These are phyloP conservation scores for Suillus bovinus DNA, from an alignment of 768 basidiomycete species.

Conservation along the genomic window DNA sequence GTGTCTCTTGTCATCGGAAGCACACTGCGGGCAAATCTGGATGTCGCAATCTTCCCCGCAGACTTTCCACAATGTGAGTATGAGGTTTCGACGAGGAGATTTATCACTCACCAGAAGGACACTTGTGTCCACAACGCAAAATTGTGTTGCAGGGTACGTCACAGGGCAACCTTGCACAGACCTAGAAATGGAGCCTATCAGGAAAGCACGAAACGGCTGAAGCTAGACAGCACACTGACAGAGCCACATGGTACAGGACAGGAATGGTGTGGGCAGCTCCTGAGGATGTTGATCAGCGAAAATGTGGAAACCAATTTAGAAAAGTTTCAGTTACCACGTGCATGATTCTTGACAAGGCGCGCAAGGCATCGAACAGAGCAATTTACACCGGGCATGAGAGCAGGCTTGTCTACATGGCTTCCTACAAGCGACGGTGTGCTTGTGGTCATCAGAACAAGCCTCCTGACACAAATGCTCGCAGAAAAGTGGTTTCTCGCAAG, in stretches of 20 bases:
- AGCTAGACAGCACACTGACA: constrained; percentile 38
- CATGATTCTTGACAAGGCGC: constrained; percentile 65
- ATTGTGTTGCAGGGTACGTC: constrained; percentile 50
- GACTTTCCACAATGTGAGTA: constrained; percentile 38
- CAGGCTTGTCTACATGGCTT: constrained; percentile 55
- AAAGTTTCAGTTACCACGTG: constrained; percentile 41
- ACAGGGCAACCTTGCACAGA: constrained; percentile 67
- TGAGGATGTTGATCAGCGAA: constrained; percentile 17
- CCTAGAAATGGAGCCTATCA: constrained; percentile 33
- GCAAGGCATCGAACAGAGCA: constrained; percentile 53
- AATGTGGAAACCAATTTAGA: background rate
- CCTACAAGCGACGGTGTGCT: constrained; percentile 48
- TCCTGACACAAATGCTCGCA: constrained; percentile 57
- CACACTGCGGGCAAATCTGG: constrained; percentile 58
- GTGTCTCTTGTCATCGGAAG: constrained; percentile 35
- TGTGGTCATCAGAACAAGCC: constrained; percentile 50
- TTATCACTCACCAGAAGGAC: constrained; percentile 57
- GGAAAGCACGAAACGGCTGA: background rate
- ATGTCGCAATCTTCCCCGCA: constrained; percentile 63
- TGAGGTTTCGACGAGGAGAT: background rate
- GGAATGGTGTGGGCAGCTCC: constrained; percentile 52
- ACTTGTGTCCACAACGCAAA: constrained; percentile 61
- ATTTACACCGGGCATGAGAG: constrained; percentile 48
- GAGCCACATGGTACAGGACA: constrained; percentile 72
- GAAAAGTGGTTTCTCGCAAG: constrained; percentile 51